phyloP scores from a whole-genome alignment of 2,329 filamentous ascomycete genomes.

The Fusarium verticillioides region DNA sequence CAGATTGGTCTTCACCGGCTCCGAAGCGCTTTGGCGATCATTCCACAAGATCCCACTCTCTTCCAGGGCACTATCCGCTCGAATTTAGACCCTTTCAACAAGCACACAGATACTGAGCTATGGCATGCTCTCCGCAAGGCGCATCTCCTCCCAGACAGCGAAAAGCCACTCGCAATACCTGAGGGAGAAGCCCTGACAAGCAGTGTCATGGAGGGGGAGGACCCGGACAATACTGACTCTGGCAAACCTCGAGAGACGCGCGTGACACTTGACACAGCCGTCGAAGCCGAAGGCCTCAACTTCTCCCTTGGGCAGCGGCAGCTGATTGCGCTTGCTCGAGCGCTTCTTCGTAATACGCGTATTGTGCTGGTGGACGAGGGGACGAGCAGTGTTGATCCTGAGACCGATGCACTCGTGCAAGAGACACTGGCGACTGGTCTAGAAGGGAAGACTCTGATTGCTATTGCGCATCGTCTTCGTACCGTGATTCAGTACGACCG shows the following conservation, averaged over 20 bases:
- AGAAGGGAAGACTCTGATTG: background rate
- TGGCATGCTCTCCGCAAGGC: background rate
- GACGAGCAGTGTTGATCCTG: background rate
- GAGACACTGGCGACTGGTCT: background rate
- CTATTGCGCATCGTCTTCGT: background rate
- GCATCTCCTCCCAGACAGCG: background rate
- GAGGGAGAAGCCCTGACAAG: background rate
- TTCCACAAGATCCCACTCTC: conserved; percentile 80
- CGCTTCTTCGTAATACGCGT: background rate
- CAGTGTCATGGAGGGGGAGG: background rate
- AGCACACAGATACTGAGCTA: background rate
- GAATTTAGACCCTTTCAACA: conserved; percentile 61
- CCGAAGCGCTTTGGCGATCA: conserved; percentile 78
- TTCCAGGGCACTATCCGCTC: conserved; percentile 80
- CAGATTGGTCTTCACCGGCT: conserved; percentile 75
- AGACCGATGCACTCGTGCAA: background rate
- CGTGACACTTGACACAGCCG: background rate
- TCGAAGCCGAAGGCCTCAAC: background rate
- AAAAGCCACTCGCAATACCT: background rate
- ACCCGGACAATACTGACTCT: background rate
- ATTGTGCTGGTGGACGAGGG: background rate
- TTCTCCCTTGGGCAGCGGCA: background rate
- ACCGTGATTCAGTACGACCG: background rate
- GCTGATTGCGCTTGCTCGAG: background rate
- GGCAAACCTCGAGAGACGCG: background rate